Percentiles rank a stretch among this genome's conserved stretches.
Evolutionary conservation across 2,329 filamentous ascomycete genomes (phyloP).

Genomic region (Pochonia chlamydosporia): DNA sequence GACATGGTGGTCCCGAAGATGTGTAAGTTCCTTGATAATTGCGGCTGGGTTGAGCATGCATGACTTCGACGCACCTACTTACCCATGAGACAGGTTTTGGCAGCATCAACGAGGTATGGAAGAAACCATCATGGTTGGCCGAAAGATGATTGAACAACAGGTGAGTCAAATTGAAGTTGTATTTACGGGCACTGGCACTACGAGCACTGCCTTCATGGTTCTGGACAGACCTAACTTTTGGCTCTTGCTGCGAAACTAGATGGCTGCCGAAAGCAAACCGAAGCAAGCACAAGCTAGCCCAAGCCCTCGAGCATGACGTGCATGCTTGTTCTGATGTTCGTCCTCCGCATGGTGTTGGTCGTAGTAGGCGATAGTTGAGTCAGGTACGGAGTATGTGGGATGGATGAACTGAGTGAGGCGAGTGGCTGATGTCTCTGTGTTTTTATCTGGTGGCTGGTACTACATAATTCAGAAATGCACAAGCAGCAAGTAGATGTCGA

Average conservation of each 20-base stretch:
- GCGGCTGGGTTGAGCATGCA: not conserved
- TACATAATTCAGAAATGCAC: no score
- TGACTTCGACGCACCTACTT: not conserved
- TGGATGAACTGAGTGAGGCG: no score
- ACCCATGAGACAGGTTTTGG: conserved; percentile 46
- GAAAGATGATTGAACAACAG: conserved; percentile 46
- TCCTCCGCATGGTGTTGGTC: no score
- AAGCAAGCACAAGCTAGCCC: not conserved
- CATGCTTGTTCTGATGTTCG: no score
- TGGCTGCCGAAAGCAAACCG: not conserved
- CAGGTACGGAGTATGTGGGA: no score
- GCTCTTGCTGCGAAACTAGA: not conserved
- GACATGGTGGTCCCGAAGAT: conserved; percentile 46
- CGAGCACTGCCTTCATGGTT: no score
- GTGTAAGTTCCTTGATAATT: conserved; percentile 28
- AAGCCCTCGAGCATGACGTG: not conserved
- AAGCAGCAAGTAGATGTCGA: no score
- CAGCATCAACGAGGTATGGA: conserved; percentile 51
- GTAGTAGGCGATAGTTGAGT: no score
- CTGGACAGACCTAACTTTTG: not conserved
- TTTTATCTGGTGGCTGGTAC: no score
- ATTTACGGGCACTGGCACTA: not conserved
- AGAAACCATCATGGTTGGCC: conserved; percentile 53
- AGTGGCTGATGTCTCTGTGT: no score
- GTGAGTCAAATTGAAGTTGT: conserved; percentile 12